These are phyloP conservation scores for Backusella psychrophila DNA, from an alignment of 192 early-diverging fungal genomes.

Conservation along the genomic window DNA sequence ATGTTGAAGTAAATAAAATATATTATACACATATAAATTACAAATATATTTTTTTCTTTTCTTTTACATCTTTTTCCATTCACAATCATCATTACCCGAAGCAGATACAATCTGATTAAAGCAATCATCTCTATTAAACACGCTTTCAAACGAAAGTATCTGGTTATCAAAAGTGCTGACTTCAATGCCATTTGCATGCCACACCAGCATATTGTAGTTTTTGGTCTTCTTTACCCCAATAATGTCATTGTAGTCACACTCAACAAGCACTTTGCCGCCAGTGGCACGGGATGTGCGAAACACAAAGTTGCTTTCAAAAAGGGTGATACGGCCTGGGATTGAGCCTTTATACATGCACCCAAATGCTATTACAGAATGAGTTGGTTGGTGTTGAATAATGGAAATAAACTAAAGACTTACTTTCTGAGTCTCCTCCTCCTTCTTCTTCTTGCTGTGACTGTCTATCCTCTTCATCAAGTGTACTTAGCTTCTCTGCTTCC, in stretches of 20 bases:
- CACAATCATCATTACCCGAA: conserved; percentile 14
- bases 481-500: background rate
- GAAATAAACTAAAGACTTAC: background rate
- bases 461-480: background rate
- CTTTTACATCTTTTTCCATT: conserved; percentile 21
- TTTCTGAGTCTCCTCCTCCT: background rate
- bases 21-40: background rate
- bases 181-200: conserved; percentile 28
- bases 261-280: conserved; percentile 19
- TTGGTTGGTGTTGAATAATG: no score
- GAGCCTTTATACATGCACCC: conserved; percentile 17
- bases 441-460: background rate
- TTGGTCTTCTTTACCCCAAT: conserved; percentile 29
- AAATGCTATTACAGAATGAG: background rate
- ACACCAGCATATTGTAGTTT: conserved; percentile 22
- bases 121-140: conserved; percentile 28
- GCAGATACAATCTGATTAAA: conserved; percentile 23
- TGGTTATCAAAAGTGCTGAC: conserved; percentile 12
- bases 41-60: background rate
- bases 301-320: background rate
- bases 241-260: conserved; percentile 20
- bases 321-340: conserved; percentile 17
- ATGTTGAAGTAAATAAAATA: background rate
- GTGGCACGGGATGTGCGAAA: conserved; percentile 25
- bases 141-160: conserved; percentile 26